Evolutionary conservation across 306 rosid genomes (phyloP).

Genomic region (Glycine soja): DNA sequence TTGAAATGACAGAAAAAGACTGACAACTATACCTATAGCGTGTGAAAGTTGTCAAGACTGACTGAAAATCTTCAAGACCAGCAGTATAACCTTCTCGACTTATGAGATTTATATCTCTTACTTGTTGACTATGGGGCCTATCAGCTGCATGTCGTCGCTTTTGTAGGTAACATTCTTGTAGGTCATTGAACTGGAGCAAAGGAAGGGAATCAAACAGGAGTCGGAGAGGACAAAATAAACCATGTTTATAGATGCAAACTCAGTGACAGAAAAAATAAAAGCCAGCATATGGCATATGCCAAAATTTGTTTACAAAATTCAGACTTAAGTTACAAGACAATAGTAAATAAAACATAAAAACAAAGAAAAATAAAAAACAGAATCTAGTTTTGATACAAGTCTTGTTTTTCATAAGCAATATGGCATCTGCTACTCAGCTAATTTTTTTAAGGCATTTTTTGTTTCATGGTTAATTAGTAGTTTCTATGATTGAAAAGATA

Average conservation of each 20-base stretch:
- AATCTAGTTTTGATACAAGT: not conserved
- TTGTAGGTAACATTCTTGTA: conserved; percentile 97
- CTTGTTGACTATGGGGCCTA: conserved; percentile 67
- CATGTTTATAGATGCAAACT: conserved; percentile 19
- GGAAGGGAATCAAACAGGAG: conserved; percentile 41
- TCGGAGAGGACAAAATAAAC: conserved; percentile 30
- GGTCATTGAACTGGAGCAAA: conserved; percentile 79
- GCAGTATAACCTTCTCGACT: conserved; percentile 78
- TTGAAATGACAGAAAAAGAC: conserved; percentile 21
- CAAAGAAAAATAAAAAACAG: conserved; percentile 7
- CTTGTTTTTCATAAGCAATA: not conserved
- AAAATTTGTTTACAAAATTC: conserved; percentile 19
- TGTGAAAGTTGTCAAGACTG: conserved; percentile 88
- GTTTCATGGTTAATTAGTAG: conserved; percentile 35
- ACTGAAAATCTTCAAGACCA: conserved; percentile 93
- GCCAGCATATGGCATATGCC: conserved; percentile 27
- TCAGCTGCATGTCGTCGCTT: conserved; percentile 77
- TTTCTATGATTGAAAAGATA: not conserved
- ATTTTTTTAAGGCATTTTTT: conserved; percentile 13
- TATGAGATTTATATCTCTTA: conserved; percentile 62
- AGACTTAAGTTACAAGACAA: conserved; percentile 18
- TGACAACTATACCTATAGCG: conserved; percentile 73
- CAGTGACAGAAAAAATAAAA: conserved; percentile 9
- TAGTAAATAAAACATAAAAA: conserved; percentile 3
- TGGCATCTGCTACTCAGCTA: conserved; percentile 24